Conservation (phyloP, 1,139 yeast genomes). For the Geotrichum macrosporum region DNA sequence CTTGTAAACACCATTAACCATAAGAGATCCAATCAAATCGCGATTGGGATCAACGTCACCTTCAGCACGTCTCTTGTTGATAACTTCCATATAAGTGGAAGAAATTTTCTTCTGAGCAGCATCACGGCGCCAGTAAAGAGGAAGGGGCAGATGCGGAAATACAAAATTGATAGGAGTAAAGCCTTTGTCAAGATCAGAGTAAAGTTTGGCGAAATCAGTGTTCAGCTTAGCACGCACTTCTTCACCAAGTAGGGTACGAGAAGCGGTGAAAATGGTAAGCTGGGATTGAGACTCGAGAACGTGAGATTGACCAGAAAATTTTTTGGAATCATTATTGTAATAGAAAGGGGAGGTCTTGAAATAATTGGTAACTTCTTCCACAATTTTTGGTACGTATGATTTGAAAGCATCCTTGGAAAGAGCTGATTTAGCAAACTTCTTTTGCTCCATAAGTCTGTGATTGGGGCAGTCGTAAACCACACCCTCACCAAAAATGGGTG, state of each 20-base stretch:
- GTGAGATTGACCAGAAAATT: slow-evolving; percentile 52
- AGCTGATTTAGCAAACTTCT: slow-evolving; percentile 90
- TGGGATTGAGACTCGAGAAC: slow-evolving; percentile 89
- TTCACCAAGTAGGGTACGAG: slow-evolving; percentile 84
- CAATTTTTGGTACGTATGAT: slow-evolving; percentile 81
- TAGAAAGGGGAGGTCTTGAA: slow-evolving; percentile 49
- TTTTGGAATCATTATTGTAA: slow-evolving; percentile 34
- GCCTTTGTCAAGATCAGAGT: slow-evolving; percentile 91
- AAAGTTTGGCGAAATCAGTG: slow-evolving; percentile 76
- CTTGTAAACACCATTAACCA: slow-evolving; percentile 78
- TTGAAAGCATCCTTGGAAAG: slow-evolving; percentile 81
- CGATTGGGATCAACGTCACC: slow-evolving; percentile 73
- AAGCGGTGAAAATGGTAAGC: slow-evolving; percentile 93
- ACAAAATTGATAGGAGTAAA: slow-evolving; percentile 95
- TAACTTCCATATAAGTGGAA: slow-evolving; percentile 71
- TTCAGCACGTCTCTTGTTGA: slow-evolving; percentile 60
- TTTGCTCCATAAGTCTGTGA: slow-evolving; percentile 91
- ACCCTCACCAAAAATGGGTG: slow-evolving; percentile 97
- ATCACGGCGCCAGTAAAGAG: slow-evolving; percentile 80
- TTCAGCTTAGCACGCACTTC: slow-evolving; percentile 83
- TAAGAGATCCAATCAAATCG: slow-evolving; percentile 84
- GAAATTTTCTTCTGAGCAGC: slow-evolving; percentile 80
- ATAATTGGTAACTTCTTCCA: slow-evolving; percentile 68
- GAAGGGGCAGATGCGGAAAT: slow-evolving; percentile 88
- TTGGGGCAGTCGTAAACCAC: slow-evolving; percentile 97